Evolutionary conservation across 1,139 yeast genomes (phyloP), one percentile per base, ranked within the genome.

Genomic region (Lizanozyma gosingica): DNA sequence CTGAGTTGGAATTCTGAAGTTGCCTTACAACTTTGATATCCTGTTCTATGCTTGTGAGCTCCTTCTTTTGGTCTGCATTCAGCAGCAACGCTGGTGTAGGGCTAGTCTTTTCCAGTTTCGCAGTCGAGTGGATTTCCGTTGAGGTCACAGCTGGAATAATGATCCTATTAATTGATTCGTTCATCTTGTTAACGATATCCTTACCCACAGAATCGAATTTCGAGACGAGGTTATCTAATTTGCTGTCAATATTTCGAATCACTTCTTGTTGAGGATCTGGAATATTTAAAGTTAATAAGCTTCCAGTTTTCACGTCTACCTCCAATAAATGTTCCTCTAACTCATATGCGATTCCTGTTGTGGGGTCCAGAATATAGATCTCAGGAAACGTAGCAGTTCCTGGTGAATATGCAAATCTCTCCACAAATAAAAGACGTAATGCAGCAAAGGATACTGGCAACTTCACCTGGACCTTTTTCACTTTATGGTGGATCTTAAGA

Each of bases 351-450:
- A 87, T 71, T 0, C 76, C 76, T 18, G 73, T 67, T 2, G 62
- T 57, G 0, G 76, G 73, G 47, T 86, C 95, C 48, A 73, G 79
- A 4, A 88, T 69, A 52, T 85, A 84, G 32, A 92, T 76, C n/a
- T 79, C 84, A 0, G 98, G 97, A 50, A 87, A 87, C 2, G 73
- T 58, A 2, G 78, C 69, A 2, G 77, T 64, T 0, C 86, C 83
- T 0, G 94, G 94, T 0, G 92, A 74, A 53, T 83, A 86, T 1
- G 94, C 87, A 62, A 88, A 90, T 52, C 80, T 85, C 53, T 90
- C 95, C 17, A 88, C 86, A 56, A 90, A 92, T 29, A 84, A 61
- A 1, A 87, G 67, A 39, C 94, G 70, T 36, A 90, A 56, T 0
- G 86, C 67, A 3, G 86, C 82, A 49, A 81, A 71, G 0, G 81